A percentile compares a stretch with the other conserved stretches of the same genome.
Conservation (phyloP, 305 asterid species). For the Fraxinus baroniana region DNA sequence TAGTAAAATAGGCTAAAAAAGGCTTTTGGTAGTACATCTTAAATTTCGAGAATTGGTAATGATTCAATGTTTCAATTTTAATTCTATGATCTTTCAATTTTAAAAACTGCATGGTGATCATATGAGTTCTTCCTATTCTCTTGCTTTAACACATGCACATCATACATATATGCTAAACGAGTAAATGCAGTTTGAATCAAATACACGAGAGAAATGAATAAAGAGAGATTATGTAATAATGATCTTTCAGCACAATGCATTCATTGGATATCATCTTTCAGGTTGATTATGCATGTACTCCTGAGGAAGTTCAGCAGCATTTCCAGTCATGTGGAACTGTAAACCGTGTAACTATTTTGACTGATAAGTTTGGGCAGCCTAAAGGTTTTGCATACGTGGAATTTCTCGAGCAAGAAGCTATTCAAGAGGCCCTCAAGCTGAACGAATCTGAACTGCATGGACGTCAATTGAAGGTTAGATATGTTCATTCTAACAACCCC, state of each 20-base stretch:
- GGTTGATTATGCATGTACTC: constrained; percentile 8
- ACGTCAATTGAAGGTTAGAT: constrained; percentile 8
- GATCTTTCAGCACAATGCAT: not conserved
- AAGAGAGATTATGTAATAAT: not conserved
- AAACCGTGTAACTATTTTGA: constrained; percentile 4
- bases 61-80: not conserved
- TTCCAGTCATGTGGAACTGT: constrained; percentile 6
- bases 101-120: not conserved
- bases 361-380: constrained; percentile 2
- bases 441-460: not conserved
- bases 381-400: constrained; percentile 6
- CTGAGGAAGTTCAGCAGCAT: constrained; percentile 13
- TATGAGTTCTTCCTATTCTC: not conserved
- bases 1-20: no score
- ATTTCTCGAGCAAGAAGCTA: constrained; percentile 6
- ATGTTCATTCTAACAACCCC: not conserved
- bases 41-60: not conserved
- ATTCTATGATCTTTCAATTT: constrained; percentile 5
- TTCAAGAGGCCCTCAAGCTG: constrained; percentile 6
- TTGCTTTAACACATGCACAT: not conserved
- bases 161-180: not conserved
- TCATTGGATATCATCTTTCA: not conserved
- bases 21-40: not conserved
- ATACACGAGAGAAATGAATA: not conserved
- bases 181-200: not conserved